Base-by-base conservation (phyloP, 371 early-diverging fungal genomes). In the Mortierella sp. region DNA sequence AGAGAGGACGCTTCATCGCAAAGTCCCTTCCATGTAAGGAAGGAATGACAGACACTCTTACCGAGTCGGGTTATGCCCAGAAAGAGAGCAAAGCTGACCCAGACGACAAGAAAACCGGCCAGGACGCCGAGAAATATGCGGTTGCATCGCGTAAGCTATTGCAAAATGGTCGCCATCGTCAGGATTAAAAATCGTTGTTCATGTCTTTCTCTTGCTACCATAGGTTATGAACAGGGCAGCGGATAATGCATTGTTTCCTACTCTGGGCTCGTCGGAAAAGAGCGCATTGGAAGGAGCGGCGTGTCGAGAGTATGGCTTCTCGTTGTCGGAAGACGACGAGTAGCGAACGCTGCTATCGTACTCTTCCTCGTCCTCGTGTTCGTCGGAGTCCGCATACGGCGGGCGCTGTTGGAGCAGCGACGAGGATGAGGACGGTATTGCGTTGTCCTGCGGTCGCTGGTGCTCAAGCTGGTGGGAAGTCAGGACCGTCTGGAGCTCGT, bases 121-220 rank as follows among this genome's bases (percentile, higher is more conserved):
- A 75, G 60, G 48, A 69, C 21, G 26, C 32, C 8, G n/a, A 60
- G 21, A 34, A 64, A 75, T 44, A 69, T 32, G 32, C 76, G 69
- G 44, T 75, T 68, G 51, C 69, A 68, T 12, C 60, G 63, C 5
- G 69, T 69, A 47, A 75, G 50, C 76, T 75, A 55, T 15, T 27
- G 23, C 26, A 34, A 21, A 42, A 41, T n/a, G n/a, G n/a, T n/a
- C n/a, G n/a, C n/a, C n/a, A n/a, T n/a, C n/a, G n/a, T n/a, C n/a
- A n/a, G n/a, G n/a, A n/a, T n/a, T n/a, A n/a, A n/a, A n/a, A n/a
- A n/a, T n/a, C n/a, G 7, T 19, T 8, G 37, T n/a, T n/a, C 15
- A 9, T 24, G 43, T 21, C 1, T 27, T 19, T 12, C 23, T 47
- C n/a, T 19, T 44, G 8, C 7, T 56, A 2, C 5, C 15, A 26